Evolutionary conservation across 805 yeast species (phyloP).

Genomic region (Sungouiozyma ichnusensis): DNA sequence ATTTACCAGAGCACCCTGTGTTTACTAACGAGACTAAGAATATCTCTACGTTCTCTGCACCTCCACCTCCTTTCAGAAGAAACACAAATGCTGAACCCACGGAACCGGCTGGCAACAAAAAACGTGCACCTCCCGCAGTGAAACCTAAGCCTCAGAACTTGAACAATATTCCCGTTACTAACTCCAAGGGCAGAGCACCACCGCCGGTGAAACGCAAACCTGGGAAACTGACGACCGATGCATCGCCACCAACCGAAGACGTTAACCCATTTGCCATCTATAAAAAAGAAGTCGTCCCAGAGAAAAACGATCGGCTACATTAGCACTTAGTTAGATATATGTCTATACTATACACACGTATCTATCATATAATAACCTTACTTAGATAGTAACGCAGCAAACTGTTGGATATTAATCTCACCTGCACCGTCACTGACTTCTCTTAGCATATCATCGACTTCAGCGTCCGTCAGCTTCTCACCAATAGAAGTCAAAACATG

Average conservation of each 20-base stretch:
- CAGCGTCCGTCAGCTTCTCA: conserved; percentile 91
- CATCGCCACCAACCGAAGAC: conserved; percentile 6
- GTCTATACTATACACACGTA: not conserved
- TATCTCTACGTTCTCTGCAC: not conserved
- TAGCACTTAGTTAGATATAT: conserved; percentile 5
- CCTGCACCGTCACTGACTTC: conserved; percentile 97
- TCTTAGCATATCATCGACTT: conserved; percentile 92
- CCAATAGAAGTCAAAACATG: conserved; percentile 97
- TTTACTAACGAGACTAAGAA: conserved; percentile 1
- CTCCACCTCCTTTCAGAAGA: conserved; percentile 4
- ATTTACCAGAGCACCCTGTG: not conserved
- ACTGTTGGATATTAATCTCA: conserved; percentile 93
- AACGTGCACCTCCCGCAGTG: conserved; percentile 18
- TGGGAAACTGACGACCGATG: not conserved
- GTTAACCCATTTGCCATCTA: conserved; percentile 31
- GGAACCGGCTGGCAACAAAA: conserved; percentile 1
- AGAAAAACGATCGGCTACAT: conserved; percentile 28
- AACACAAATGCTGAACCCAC: conserved; percentile 6
- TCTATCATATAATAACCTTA: too few species aligned
- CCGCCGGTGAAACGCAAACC: conserved; percentile 1
- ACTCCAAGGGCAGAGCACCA: not conserved
- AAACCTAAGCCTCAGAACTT: conserved; percentile 22
- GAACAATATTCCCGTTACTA: not conserved
- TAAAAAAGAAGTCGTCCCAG: conserved; percentile 31
- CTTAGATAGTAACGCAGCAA: conserved; percentile 81